Evolutionary conservation across 306 rosid genomes (phyloP).

Genomic region (Abrus pulchellus): DNA sequence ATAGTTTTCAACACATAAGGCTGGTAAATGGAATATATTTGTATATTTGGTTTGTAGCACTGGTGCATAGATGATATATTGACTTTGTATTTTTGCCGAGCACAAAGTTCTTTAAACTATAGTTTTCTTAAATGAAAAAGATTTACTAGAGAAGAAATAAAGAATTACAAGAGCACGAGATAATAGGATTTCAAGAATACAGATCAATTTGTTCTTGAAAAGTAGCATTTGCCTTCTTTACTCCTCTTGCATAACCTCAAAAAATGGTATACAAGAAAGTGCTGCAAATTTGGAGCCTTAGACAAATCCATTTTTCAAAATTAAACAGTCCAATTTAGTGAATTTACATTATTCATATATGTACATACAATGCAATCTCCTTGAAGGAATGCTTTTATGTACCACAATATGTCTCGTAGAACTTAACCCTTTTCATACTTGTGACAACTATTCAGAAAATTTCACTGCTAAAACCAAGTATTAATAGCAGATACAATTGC

Average conservation of each 20-base stretch:
- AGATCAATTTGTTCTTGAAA: not conserved
- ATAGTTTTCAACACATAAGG: not conserved
- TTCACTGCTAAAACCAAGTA: not conserved
- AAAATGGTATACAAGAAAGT: constrained; percentile 9
- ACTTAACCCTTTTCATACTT: constrained; percentile 8
- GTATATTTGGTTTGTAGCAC: constrained; percentile 17
- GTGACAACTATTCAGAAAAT: not conserved
- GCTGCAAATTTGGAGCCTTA: not conserved
- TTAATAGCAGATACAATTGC: not conserved
- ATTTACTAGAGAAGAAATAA: too few relatives aligned
- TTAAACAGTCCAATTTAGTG: not conserved
- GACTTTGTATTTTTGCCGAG: not conserved
- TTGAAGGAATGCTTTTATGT: not conserved
- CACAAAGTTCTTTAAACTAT: too few relatives aligned
- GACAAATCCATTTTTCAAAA: constrained; percentile 9
- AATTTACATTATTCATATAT: not conserved
- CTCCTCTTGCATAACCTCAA: not conserved
- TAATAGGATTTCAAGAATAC: not conserved
- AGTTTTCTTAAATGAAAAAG: too few relatives aligned
- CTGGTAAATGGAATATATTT: not conserved
- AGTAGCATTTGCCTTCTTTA: not conserved
- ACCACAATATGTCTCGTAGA: not conserved
- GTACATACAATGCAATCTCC: not conserved
- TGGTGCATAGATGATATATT: not conserved
- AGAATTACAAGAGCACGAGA: too few relatives aligned